Base-by-base conservation (phyloP, 495 filamentous ascomycete genomes). In the Daldinia vernicosa region DNA sequence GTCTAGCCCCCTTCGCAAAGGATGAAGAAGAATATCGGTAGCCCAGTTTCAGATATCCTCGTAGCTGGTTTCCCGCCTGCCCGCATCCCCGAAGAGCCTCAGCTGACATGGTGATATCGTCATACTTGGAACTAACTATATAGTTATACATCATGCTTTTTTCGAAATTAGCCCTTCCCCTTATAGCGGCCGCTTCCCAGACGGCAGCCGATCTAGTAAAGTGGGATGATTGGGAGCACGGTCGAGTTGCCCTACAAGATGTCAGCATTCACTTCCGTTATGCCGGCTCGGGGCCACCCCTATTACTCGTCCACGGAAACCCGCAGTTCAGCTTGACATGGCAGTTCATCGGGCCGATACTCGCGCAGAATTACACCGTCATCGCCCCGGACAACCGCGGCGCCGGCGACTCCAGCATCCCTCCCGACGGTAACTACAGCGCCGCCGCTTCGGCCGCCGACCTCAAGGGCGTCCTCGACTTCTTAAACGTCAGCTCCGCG, bases 241-340 rank as follows among this genome's bases (percentile, higher is more conserved):
- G 71, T 26, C 76, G 80, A 7, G 74, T 83, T 30, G 74, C 75
- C 8, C 70, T 79, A 2, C n/a, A 78, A 40, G 77, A 80, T 9
- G 75, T 81, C 11, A 76, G 74, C 45, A 82, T 83, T 27, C 81
- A 80, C 71, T 77, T 79, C 51, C 79, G 81, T 11, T 82, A 83
- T 62, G 76, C 76, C 5, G 80, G 79, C n/a, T 73, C 67, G 1
- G 80, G 78, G 0, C 79, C 80, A 6, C 79, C 80, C 1, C 47
- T 82, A 2, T 70, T 47, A 9, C 43, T 47, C 3, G 43, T 47
- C 7, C 43, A 47, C 17, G 43, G 43, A 1, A 47, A 19, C 7
- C 43, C 43, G 0, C 43, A 47, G 43, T 47, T 47, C 17, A 47
- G 43, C 7, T 1, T 47, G 3, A 22, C 43, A 24, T 47, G 43